Base-by-base conservation (phyloP, 2,329 filamentous ascomycete species). In the Atkinsonella texensis region DNA sequence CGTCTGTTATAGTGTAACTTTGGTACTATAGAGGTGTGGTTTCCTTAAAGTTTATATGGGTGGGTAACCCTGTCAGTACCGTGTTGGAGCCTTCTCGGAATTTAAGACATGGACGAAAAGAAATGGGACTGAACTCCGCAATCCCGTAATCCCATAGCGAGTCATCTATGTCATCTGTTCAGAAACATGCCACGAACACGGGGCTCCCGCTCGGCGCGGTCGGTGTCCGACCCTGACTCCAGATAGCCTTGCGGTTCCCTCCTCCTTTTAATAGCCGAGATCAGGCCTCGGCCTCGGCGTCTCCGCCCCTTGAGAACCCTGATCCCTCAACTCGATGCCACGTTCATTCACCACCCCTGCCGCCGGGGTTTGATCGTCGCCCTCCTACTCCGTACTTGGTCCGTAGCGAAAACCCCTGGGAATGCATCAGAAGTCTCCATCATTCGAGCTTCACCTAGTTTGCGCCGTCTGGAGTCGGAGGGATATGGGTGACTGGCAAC, bases 161-260 rank as follows among this genome's bases (percentile, higher is more conserved):
- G 46, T 48, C 20, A 28, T 39, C 13, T 6, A 32, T 28, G 6
- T 28, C 18, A 38, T 40, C 50, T 46, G 28, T 43, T 28, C 47
- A 33, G 32, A 42, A 33, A 47, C 43, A 23, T 20, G 11, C 31
- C 11, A 38, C 46, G 15, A 38, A 49, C 12, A 45, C 44, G 44
- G 50, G 50, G 48, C 44, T 51, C 4, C 51, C 53, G 53, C 53
- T 49, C 42, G 45, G 46, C n/a, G 50, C 28, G 50, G 46, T 47
- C 50, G 53, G 53, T 32, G 39, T 44, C 50, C 35, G 48, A 52
- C 48, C 33, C 45, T 38, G 49, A 45, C 41, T 28, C 43, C 33
- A 28, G 43, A 18, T 40, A 8, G 47, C 11, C 32, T 33, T 46
- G 47, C 10, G 12, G n/a, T 13, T 9, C 8, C 32, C 20, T 40